Conservation (phyloP, 441 rosid species). For the Gossypium trilobum region DNA sequence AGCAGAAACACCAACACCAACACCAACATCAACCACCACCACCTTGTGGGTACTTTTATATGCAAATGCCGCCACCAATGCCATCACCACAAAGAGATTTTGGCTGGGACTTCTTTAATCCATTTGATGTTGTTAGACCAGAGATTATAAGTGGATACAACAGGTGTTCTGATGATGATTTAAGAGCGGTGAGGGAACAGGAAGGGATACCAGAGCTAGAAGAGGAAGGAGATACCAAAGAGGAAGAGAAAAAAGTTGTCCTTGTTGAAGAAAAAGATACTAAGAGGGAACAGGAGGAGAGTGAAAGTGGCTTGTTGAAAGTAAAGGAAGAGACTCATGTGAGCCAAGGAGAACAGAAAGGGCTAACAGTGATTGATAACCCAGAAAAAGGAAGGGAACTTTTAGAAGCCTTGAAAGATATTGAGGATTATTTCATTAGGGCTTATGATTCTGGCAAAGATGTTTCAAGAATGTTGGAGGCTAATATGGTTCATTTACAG, state of each 20-base stretch:
- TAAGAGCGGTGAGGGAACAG: conserved; percentile 51
- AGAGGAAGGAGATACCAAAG: conserved; percentile 37
- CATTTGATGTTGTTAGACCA: conserved; percentile 44
- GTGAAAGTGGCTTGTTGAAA: conserved; percentile 25
- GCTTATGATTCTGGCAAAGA: conserved; percentile 72
- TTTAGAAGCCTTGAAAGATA: conserved; percentile 59
- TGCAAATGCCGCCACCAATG: conserved; percentile 53
- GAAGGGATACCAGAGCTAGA: conserved; percentile 76
- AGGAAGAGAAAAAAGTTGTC: conserved; percentile 23
- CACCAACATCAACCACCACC: conserved; percentile 21
- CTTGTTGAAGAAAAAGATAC: conserved; percentile 27
- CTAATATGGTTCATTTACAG: conserved; percentile 43
- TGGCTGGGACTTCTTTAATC: conserved; percentile 72
- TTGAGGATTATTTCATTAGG: conserved; percentile 57
- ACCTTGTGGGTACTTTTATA: conserved; percentile 36
- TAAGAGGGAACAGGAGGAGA: conserved; percentile 19
- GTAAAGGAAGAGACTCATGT: conserved; percentile 23
- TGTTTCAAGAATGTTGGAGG: conserved; percentile 69
- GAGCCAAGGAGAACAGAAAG: conserved; percentile 36
- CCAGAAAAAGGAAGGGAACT: conserved; percentile 59
- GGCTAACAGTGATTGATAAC: conserved; percentile 37
- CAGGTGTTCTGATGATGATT: conserved; percentile 45
- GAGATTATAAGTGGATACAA: conserved; percentile 41
- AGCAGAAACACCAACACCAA: neutral
- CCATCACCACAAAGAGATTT: conserved; percentile 49